These are phyloP conservation scores for Yamadazyma epiphylla DNA, from an alignment of 1,139 yeast species.

Conservation along the genomic window DNA sequence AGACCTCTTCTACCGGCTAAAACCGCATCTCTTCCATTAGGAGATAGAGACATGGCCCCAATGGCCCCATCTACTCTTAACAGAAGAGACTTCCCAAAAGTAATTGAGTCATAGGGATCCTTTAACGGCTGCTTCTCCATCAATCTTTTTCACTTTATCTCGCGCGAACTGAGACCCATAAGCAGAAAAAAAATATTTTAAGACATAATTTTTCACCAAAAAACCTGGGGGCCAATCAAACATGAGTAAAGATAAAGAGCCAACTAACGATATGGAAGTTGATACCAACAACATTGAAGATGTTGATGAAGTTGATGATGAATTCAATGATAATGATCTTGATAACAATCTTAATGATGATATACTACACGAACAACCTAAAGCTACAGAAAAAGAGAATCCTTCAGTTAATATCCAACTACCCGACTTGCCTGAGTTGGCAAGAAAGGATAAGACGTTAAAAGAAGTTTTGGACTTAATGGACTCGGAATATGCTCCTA, in stretches of 20 bases:
- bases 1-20: constrained; percentile 87
- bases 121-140: constrained; percentile 6
- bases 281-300: constrained; percentile 3
- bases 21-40: constrained; percentile 91
- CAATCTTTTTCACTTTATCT: too few species aligned
- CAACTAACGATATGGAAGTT: constrained; percentile 5
- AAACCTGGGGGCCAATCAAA: constrained; percentile 1
- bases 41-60: constrained; percentile 90
- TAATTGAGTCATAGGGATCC: constrained; percentile 39
- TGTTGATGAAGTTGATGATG: constrained; percentile 19
- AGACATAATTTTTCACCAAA: neutral
- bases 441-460: constrained; percentile 82
- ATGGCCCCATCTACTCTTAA: constrained; percentile 88
- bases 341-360: constrained; percentile 9
- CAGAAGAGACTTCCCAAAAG: constrained; percentile 78
- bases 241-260: constrained; percentile 2
- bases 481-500: constrained; percentile 89
- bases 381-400: constrained; percentile 10
- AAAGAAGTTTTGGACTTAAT: constrained; percentile 81
- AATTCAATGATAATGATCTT: constrained; percentile 22
- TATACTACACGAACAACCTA: constrained; percentile 7
- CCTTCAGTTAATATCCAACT: constrained; percentile 8
- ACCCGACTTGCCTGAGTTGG: constrained; percentile 64
- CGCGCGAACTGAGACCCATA: constrained; percentile 1
- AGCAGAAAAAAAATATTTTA: too few species aligned